These are phyloP conservation scores for Botrytis aclada DNA, from an alignment of 2,329 filamentous ascomycete genomes.

Conservation along the genomic window DNA sequence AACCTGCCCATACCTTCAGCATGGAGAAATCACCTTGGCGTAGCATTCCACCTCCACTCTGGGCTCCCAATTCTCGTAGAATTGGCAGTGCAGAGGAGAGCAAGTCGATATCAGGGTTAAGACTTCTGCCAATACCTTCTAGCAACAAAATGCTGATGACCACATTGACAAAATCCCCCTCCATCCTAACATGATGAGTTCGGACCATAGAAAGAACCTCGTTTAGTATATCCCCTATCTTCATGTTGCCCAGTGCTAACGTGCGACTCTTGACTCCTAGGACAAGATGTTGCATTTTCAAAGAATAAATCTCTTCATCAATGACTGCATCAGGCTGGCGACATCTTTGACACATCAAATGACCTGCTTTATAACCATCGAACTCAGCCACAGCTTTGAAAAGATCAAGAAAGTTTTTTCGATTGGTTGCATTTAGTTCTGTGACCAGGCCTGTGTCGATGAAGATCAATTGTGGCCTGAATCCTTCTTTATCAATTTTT, in stretches of 20 bases:
- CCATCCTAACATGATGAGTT: conserved; percentile 84
- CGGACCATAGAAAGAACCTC: conserved; percentile 90
- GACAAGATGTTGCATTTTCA: conserved; percentile 96
- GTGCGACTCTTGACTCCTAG: conserved; percentile 86
- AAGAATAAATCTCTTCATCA: conserved; percentile 83
- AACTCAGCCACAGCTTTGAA: conserved; percentile 97
- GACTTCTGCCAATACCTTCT: conserved; percentile 84
- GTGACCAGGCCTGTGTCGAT: conserved; percentile 97
- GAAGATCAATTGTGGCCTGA: conserved; percentile 90
- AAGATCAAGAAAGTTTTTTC: conserved; percentile 87
- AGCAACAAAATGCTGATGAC: conserved; percentile 91
- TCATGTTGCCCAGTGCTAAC: conserved; percentile 87
- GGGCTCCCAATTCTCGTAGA: conserved; percentile 77
- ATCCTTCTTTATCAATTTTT: conserved; percentile 81
- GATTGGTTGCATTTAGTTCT: conserved; percentile 82
- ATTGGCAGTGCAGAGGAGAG: conserved; percentile 86
- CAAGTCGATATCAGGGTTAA: conserved; percentile 85
- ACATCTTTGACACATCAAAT: conserved; percentile 94
- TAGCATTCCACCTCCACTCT: conserved; percentile 67
- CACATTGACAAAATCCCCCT: conserved; percentile 98
- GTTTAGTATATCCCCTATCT: conserved; percentile 92
- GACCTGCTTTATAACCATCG: conserved; percentile 90
- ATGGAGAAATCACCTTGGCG: conserved; percentile 76
- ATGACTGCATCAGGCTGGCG: conserved; percentile 88
- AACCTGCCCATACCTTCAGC: conserved; percentile 85